Base-by-base conservation (phyloP, 306 rosid species). In the Hippophae gyantsensis region DNA sequence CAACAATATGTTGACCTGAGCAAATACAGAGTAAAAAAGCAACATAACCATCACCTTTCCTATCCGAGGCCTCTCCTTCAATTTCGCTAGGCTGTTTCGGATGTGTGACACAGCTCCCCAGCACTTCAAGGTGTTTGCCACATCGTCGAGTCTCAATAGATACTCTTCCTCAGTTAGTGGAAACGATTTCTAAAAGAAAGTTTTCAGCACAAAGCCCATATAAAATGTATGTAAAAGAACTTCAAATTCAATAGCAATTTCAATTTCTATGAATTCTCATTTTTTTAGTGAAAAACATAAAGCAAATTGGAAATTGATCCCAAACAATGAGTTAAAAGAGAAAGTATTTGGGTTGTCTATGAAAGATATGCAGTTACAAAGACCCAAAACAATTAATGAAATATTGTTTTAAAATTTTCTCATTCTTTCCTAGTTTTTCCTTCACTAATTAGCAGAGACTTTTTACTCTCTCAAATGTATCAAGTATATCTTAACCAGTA, bases 101-200 rank as follows among this genome's bases (percentile, higher is more conserved):
- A 92, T 83, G 68, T 92, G 96, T n/a, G 98, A 83, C 66, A 92
- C 98, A 71, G 98, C 98, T 74, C 98, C 98, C 98, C 96, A 92
- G 68, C 96, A 92, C 70, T 78, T 92, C 69, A 92, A 78, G 25
- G 78, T 78, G 79, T 92, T 87, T 42, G 96, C 96, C 65, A 92
- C 84, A 45, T 86, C 89, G 62, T 92, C 96, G 32, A 92, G 98
- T 80, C 98, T 86, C 84, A 81, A 32, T 63, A 92, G 81, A 64
- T 92, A 92, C 79, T 92, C 98, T 78, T 92, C 98, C 81, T 92
- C 98, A 23, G 95, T 83, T 72, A 92, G 68, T 14, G 98, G 98
- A 69, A 92, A 92, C 13, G 98, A 92, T 75, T 89, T 87, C 98
- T 85, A 55, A 26, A 3, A 49, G 52, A 48, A 48, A 18, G 52